Evolutionary conservation across 75 land plant genomes (phyloP).

Genomic region (Chamaecyparis obtusa): DNA sequence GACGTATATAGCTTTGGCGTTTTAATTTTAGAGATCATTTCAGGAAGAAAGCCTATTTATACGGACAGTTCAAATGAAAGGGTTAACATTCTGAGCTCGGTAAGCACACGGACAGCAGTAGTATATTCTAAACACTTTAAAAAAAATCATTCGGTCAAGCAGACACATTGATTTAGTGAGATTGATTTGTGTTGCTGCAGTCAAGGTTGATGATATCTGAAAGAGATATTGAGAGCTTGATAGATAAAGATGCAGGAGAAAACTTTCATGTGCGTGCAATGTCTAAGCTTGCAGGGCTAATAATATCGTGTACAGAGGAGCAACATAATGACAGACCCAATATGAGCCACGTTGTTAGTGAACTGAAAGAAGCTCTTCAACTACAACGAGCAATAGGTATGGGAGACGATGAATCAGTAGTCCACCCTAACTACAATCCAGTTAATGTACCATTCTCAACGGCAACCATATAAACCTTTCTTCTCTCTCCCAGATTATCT

Average conservation of each 20-base stretch:
- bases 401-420: no score
- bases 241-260: neutral
- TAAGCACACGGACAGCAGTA: no score
- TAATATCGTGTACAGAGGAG: neutral
- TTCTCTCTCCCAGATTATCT: no score
- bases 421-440: no score
- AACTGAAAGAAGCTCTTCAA: neutral
- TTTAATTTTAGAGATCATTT: conserved; percentile 11
- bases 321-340: neutral
- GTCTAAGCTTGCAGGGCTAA: neutral
- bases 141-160: no score
- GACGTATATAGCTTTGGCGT: conserved; percentile 7
- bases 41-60: neutral
- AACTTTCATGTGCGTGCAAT: neutral
- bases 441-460: no score
- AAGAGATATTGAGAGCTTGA: neutral
- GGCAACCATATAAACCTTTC: no score
- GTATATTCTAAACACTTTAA: no score
- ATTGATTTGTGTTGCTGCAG: neutral
- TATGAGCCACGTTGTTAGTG: neutral
- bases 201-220: neutral
- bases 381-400: neutral
- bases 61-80: neutral
- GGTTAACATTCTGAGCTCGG: no score
- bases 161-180: no score